Percentiles rank a stretch among this genome's conserved stretches.
These are phyloP conservation scores for Pelargonium citronellum DNA, from an alignment of 441 rosid genomes.

Conservation along the genomic window DNA sequence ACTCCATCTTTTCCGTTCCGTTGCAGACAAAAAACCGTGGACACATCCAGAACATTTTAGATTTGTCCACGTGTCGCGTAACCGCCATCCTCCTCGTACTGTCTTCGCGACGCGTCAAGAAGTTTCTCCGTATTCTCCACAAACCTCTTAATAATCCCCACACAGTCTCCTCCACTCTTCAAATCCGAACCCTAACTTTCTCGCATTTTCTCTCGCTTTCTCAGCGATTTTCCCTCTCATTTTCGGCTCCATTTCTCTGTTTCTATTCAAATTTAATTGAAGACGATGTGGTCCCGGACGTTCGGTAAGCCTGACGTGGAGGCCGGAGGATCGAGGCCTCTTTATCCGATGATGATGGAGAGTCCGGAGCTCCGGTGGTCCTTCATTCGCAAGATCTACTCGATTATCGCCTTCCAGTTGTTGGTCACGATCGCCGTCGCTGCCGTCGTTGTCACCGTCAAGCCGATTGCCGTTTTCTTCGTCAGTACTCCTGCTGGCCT, in stretches of 20 bases:
- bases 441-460: constrained; percentile 58
- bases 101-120: constrained; percentile 25
- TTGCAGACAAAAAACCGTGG: neutral
- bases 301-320: constrained; percentile 59
- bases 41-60: neutral
- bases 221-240: too few relatives aligned
- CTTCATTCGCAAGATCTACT: constrained; percentile 73
- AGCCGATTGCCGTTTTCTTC: constrained; percentile 62
- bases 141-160: neutral
- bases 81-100: neutral
- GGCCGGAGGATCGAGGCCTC: constrained; percentile 39
- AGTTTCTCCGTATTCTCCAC: neutral
- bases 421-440: constrained; percentile 73
- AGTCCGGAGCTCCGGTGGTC: constrained; percentile 81
- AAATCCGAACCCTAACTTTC: constrained; percentile 7
- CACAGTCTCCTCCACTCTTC: neutral
- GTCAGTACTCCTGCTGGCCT: constrained; percentile 54
- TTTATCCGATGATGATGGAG: constrained; percentile 83
- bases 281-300: constrained; percentile 52
- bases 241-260: neutral
- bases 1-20: too few relatives aligned
- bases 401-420: constrained; percentile 61
- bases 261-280: neutral
- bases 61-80: neutral
- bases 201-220: neutral